These are phyloP conservation scores for Handroanthus guayacan DNA, from an alignment of 257 asterid genomes.

Conservation along the genomic window DNA sequence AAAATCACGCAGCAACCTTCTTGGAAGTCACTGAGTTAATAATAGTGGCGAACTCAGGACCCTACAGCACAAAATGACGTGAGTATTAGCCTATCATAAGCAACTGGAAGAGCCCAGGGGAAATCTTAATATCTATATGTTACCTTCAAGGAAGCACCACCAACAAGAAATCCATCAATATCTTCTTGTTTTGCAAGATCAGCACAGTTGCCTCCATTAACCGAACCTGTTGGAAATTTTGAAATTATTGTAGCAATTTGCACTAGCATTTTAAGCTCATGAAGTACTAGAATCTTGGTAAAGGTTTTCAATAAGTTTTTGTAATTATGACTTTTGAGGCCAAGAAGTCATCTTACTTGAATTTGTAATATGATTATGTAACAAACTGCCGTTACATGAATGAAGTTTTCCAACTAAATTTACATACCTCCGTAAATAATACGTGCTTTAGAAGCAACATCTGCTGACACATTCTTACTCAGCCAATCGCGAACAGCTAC, in stretches of 20 bases:
- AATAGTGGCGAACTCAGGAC: conserved; percentile 90
- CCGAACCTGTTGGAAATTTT: conserved; percentile 68
- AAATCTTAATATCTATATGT: not conserved
- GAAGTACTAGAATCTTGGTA: conserved; percentile 4
- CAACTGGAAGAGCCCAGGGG: not conserved
- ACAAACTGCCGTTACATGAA: not conserved
- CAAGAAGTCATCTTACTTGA: not conserved
- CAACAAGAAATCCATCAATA: conserved; percentile 72
- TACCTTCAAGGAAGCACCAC: conserved; percentile 99
- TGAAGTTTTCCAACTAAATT: not conserved
- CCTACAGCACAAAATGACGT: conserved; percentile 54
- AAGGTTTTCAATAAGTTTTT: not conserved
- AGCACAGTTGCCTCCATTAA: conserved; percentile 84
- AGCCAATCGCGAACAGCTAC: conserved; percentile 96
- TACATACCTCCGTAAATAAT: conserved; percentile 92
- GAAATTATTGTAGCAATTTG: not conserved
- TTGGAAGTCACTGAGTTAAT: conserved; percentile 91
- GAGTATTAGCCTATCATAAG: conserved; percentile 17
- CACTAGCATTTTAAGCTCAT: conserved; percentile 9
- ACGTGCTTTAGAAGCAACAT: conserved; percentile 91
- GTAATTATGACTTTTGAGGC: conserved; percentile 2
- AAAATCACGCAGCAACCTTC: conserved; percentile 83
- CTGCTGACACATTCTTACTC: conserved; percentile 80
- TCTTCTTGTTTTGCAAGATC: conserved; percentile 96
- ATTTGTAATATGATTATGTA: not conserved